Base-by-base conservation (phyloP, 1,284 basidiomycete species). In the Puccinia sorghi region DNA sequence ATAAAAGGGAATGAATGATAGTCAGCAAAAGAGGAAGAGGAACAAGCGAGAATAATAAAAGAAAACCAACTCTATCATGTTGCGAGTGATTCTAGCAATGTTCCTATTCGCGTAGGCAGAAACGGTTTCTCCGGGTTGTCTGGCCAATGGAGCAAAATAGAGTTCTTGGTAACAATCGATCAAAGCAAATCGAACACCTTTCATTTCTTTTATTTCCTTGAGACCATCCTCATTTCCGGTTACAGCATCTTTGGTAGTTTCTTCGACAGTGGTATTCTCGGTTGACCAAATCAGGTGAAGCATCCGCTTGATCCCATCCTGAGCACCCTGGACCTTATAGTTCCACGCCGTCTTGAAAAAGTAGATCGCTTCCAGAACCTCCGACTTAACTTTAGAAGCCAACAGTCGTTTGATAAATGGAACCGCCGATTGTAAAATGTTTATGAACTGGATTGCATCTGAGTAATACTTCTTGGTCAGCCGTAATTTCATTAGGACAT, bases 251-350 rank as follows among this genome's bases (percentile, higher is more conserved):
- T 80, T 75, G 27, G 75, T 78, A 57, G 77, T 80, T 83, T 93
- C 93, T 25, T 89, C 89, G 15, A 92, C 92, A 32, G 93, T 88
- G 59, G 88, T 91, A 84, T 94, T 94, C 84, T 98, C 96, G 84
- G 98, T 99, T 15, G 90, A 89, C 97, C 97, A 99, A 82, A 99
- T 93, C 50, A 99, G 88, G 85, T 99, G 97, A 7, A 99, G 85
- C 15, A 99, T 99, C 83, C 91, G 92, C 86, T 92, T 94, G 83
- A 99, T 91, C 0, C 94, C 94, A 15, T 85, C 56, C 64, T 69
- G 54, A 50, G 75, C 50, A 50, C 75, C 75, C 25, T 90, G 87
- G 74, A 98, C 89, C 82, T 92, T 88, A 85, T 97, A 97, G 83
- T 92, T 91, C 83, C 91, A 89, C 0, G 92, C 90, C 11, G 92